Evolutionary conservation across 176 grass and related monocot genomes (phyloP).

Genomic region (Oryza meyeriana): DNA sequence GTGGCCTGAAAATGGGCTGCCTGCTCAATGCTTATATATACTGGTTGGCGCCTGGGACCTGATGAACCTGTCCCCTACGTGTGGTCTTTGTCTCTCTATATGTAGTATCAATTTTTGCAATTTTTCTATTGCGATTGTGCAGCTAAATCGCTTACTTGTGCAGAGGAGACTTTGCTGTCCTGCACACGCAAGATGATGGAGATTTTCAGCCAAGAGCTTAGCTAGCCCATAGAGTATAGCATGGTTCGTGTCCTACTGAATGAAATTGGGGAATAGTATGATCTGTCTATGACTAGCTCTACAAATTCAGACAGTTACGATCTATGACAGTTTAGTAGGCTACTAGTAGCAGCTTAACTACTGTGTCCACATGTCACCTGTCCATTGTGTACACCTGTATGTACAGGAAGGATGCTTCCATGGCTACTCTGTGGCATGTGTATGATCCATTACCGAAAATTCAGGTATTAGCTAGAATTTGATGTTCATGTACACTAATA

Average conservation of each 20-base stretch:
- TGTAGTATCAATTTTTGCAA: neutral
- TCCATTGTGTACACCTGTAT: neutral
- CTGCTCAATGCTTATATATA: conserved; percentile 25
- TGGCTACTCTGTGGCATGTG: neutral
- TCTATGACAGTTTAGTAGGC: neutral
- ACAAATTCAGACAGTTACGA: neutral
- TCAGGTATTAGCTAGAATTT: neutral
- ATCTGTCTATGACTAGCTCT: conserved; percentile 25
- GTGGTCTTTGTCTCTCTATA: conserved; percentile 29
- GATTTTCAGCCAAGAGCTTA: neutral
- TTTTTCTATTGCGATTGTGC: neutral
- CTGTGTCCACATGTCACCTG: neutral
- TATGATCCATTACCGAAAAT: neutral
- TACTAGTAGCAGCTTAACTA: neutral
- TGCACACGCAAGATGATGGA: neutral
- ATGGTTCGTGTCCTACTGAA: conserved; percentile 37
- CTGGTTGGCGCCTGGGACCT: conserved; percentile 20
- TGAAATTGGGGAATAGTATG: conserved; percentile 17
- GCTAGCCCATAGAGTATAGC: conserved; percentile 1
- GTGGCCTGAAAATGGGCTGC: neutral
- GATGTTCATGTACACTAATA: neutral
- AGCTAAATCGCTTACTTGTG: neutral
- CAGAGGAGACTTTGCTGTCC: conserved; percentile 13
- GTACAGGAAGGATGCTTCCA: neutral
- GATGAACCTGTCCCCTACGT: conserved; percentile 15